Evolutionary conservation across 352 stramenopile genomes (phyloP), one percentile per base, ranked within the genome.

Genomic region (Plasmopara halstedii): DNA sequence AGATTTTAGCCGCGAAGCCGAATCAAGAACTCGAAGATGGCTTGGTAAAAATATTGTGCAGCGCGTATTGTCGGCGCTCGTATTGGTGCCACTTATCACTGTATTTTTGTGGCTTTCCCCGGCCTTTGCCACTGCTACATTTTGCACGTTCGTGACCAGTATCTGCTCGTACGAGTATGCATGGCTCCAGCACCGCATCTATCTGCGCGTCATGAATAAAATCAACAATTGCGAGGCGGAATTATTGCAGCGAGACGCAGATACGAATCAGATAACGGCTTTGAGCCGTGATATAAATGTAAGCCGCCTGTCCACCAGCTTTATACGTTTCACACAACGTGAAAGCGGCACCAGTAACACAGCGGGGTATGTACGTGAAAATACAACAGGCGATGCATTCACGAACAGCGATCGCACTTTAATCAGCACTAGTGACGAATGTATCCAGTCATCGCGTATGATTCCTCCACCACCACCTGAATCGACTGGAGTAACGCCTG

Each of bases 131-230:
- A 85, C 73, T 19, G 69, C 70, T 33, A 85, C 69, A n/a, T 66
- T 83, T 52, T 85, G 73, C 37, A 65, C 70, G 3, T 81, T 79
- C 34, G 59, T 83, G 11, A 77, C 55, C 22, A 78, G 62, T 19
- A 63, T 83, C 36, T 86, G 73, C 59, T 68, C 72, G 9, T 88
- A 79, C 49, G 76, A 88, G 51, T 88, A 83, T 25, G 64, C 71
- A 17, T 86, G 76, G 76, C 58, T 88, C 25, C 60, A 70, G 11
- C 66, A 85, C 42, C 71, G 76, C 25, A 88, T 88, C 48, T 67
- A 83, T 26, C 46, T 64, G 48, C 72, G 72, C 37, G 39, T 84
- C 4, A 49, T 73, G 53, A 57, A 58, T 26, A 69, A 63, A 35
- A 44, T 72, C 52, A 38, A 48, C 17, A 27, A 37, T 1, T 64